Conservation (phyloP, 306 rosid genomes). For the Geum urbanum region DNA sequence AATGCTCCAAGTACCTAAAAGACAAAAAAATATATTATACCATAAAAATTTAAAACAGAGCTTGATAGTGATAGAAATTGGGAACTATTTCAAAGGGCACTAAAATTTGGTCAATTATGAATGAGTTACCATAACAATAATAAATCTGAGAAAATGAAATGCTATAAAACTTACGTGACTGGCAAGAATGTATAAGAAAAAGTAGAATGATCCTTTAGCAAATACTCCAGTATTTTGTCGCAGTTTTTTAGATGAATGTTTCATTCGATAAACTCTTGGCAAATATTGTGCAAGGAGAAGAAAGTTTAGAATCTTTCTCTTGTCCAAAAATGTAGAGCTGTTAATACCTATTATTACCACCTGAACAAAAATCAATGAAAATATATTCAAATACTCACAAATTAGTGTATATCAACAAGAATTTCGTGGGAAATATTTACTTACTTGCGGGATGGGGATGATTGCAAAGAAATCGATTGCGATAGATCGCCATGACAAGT, state of each 20-base stretch:
- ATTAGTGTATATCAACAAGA: background rate
- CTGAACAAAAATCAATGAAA: constrained; percentile 18
- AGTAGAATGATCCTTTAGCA: constrained; percentile 26
- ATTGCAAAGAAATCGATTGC: constrained; percentile 29
- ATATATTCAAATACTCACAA: background rate
- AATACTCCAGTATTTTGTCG: constrained; percentile 13
- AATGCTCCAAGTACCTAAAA: constrained; percentile 29
- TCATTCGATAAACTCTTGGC: constrained; percentile 25
- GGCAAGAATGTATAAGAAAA: constrained; percentile 27
- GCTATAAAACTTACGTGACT: constrained; percentile 27
- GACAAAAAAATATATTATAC: no score
- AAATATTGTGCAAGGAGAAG: constrained; percentile 29
- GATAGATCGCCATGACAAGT: constrained; percentile 8
- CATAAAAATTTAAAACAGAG: no score
- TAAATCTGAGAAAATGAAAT: background rate
- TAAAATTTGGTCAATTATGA: background rate
- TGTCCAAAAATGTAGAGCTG: constrained; percentile 19
- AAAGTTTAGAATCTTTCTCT: constrained; percentile 19
- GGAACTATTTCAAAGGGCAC: background rate
- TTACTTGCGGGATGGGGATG: constrained; percentile 40
- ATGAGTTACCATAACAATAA: background rate
- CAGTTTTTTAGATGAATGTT: constrained; percentile 19
- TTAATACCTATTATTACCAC: constrained; percentile 12
- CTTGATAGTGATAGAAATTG: no score
- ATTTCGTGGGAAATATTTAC: background rate